phyloP scores from a whole-genome alignment of 1,284 basidiomycete genomes.

The Sutorius eximius region DNA sequence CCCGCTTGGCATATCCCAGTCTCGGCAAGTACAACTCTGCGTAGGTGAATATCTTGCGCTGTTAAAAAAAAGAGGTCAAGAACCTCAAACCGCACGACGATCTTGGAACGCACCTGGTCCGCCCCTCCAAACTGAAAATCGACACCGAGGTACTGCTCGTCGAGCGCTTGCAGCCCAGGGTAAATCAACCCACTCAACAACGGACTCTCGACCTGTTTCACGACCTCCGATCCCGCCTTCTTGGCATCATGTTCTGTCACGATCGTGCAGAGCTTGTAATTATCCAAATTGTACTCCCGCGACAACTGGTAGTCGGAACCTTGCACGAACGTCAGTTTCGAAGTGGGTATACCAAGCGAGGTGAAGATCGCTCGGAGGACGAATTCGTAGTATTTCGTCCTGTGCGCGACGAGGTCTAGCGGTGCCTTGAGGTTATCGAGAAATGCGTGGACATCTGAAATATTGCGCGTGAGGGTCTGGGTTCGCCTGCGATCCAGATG shows the following conservation, averaged over 20 bases:
- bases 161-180: slow-evolving; percentile 94
- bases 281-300: slow-evolving; percentile 92
- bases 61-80: slow-evolving; percentile 10
- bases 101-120: slow-evolving; percentile 71
- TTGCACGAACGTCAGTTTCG: slow-evolving; percentile 81
- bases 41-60: slow-evolving; percentile 99
- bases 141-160: slow-evolving; percentile 94
- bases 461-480: background rate
- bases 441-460: slow-evolving; percentile 91
- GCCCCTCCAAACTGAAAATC: slow-evolving; percentile 99
- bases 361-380: slow-evolving; percentile 83
- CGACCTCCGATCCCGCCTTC: slow-evolving; percentile 99
- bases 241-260: slow-evolving; percentile 97
- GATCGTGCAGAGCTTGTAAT: slow-evolving; percentile 86
- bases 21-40: slow-evolving; percentile 94
- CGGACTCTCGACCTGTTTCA: slow-evolving; percentile 95
- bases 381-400: slow-evolving; percentile 89
- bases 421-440: slow-evolving; percentile 98
- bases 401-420: slow-evolving; percentile 86
- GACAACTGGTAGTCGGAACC: slow-evolving; percentile 93
- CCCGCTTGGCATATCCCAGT: slow-evolving; percentile 92
- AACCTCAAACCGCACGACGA: background rate
- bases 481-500: background rate
- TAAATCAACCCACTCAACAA: slow-evolving; percentile 91
- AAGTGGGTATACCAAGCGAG: slow-evolving; percentile 89